Conservation (phyloP, 768 basidiomycete species). For the Russula emetica region DNA sequence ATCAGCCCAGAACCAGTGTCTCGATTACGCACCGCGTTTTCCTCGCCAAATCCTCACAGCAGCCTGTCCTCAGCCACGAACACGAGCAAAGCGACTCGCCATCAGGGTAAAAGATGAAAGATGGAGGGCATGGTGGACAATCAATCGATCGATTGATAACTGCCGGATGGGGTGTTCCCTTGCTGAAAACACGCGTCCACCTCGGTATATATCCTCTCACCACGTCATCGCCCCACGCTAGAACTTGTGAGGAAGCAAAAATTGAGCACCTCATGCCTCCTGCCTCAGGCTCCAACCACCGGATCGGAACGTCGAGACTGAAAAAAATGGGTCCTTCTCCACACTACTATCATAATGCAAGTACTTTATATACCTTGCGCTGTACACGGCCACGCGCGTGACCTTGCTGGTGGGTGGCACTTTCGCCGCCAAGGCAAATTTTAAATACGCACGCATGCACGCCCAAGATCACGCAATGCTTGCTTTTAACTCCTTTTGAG, state of each 20-base stretch:
- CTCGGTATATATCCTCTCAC: too few relatives aligned
- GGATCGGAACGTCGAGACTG: background rate
- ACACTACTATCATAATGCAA: background rate
- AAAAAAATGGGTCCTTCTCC: background rate
- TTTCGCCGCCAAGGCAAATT: background rate
- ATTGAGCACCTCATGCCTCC: background rate
- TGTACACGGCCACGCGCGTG: background rate
- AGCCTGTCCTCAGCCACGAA: background rate
- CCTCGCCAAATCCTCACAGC: background rate
- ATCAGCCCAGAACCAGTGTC: background rate
- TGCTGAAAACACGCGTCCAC: too few relatives aligned
- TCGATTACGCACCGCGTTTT: background rate
- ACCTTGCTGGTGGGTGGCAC: background rate
- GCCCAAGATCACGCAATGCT: background rate
- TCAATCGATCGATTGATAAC: too few relatives aligned
- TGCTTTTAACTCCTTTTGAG: background rate
- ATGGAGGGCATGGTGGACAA: too few relatives aligned
- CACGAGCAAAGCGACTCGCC: too few relatives aligned
- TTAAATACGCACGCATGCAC: background rate
- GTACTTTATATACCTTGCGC: background rate
- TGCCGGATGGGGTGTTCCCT: too few relatives aligned
- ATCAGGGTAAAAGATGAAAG: too few relatives aligned
- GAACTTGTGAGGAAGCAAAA: background rate
- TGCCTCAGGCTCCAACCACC: background rate
- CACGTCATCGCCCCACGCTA: too few relatives aligned